Percentiles rank a stretch among this genome's conserved stretches.
These are phyloP conservation scores for Porcisia hertigi DNA, from an alignment of 208 protist species.

Conservation along the genomic window DNA sequence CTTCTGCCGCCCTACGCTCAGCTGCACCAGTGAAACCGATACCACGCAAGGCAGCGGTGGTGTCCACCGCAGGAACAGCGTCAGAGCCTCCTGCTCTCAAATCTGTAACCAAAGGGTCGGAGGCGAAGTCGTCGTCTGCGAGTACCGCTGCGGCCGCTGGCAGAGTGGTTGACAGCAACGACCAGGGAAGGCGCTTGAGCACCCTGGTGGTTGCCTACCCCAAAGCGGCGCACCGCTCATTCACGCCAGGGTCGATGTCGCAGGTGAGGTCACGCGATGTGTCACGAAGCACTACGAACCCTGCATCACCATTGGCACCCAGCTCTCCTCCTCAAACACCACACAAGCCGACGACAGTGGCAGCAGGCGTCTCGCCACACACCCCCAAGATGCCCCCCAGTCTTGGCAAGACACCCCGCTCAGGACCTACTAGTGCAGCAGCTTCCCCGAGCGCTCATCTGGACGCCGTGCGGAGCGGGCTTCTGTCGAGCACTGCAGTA, in stretches of 20 bases:
- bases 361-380: background rate
- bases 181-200: background rate
- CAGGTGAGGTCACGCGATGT: background rate
- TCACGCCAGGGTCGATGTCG: background rate
- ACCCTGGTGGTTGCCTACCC: background rate
- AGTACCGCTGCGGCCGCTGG: background rate
- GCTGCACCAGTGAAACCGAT: background rate
- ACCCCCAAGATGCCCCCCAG: slow-evolving; percentile 5
- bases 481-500: background rate
- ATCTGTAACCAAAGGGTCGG: background rate
- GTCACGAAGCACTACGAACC: background rate
- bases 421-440: background rate
- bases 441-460: slow-evolving; percentile 1
- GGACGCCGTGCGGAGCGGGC: slow-evolving; percentile 4
- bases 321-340: slow-evolving; percentile 4
- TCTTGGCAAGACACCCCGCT: background rate
- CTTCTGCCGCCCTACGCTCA: background rate
- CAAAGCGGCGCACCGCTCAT: background rate
- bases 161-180: background rate
- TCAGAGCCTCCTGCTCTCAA: background rate
- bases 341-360: background rate
- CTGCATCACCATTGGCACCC: background rate
- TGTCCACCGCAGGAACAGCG: background rate
- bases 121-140: background rate
- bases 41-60: background rate